Evolutionary conservation across 495 filamentous ascomycete genomes (phyloP).

Genomic region (Tuber umbilicatum): DNA sequence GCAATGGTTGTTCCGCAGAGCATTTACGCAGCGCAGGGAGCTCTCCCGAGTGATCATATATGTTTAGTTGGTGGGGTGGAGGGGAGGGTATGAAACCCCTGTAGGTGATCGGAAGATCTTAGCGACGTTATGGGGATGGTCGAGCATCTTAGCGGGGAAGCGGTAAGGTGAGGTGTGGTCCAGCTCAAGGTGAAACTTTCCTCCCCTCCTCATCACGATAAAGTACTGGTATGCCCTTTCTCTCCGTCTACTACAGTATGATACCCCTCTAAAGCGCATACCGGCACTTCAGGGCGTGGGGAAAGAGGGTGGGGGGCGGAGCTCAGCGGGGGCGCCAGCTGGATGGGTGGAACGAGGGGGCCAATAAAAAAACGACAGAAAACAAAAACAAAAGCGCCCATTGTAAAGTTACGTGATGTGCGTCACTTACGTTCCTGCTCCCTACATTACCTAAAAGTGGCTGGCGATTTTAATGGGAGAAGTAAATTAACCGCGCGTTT

Average conservation of each 20-base stretch:
- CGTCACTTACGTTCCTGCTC: neutral
- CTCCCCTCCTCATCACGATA: neutral
- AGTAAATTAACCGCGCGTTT: neutral
- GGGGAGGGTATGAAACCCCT: neutral
- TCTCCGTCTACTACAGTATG: neutral
- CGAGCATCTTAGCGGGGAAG: neutral
- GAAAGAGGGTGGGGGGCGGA: neutral
- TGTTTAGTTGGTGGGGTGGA: neutral
- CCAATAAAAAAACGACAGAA: neutral
- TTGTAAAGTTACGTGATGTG: neutral
- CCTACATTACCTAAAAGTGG: neutral
- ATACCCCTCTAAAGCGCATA: neutral
- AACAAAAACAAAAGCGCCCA: neutral
- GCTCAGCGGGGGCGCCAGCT: neutral
- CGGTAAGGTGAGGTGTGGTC: neutral
- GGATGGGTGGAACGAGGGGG: neutral
- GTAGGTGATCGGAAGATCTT: neutral
- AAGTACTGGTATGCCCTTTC: neutral
- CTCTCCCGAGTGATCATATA: neutral
- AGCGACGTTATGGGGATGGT: neutral
- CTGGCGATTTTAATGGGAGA: neutral
- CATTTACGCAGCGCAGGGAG: neutral
- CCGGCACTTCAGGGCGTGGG: neutral
- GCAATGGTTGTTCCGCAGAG: neutral
- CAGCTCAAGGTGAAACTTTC: neutral